Base-by-base conservation (phyloP, 345 rosid genomes). In the Dipteronia sinensis region DNA sequence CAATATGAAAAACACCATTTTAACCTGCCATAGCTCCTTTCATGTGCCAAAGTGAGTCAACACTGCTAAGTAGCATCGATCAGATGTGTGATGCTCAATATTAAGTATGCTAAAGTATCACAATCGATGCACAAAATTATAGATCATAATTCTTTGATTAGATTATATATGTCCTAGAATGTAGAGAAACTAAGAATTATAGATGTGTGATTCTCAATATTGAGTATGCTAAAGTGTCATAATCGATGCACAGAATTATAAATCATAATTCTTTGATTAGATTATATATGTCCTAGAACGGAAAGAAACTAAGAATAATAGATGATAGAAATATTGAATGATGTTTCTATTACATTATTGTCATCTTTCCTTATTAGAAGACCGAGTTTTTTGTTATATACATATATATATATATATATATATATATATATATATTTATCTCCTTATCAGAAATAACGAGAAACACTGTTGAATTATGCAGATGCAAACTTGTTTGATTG, bases 401-500 rank as follows among this genome's bases (percentile, higher is more conserved):
- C 31, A 38, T 59, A 7, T 72, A 3, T 27, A 27, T 31, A 31
- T n/a, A n/a, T n/a, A n/a, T n/a, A n/a, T n/a, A n/a, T n/a, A n/a
- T n/a, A n/a, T n/a, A n/a, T n/a, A n/a, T n/a, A n/a, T 34, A 34
- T 34, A 34, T 34, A 34, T 34, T 4, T 34, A 0, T 34, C 31
- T 20, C 34, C 34, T 49, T 25, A 10, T 53, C 17, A 3, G 13
- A 22, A 20, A 65, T 67, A 23, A 72, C 67, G 9, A 69, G 17
- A 46, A 16, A 66, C 62, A 59, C 23, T 77, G 53, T 62, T 76
- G 38, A 71, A 44, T 31, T 34, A 31, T 65, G 71, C 61, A 53
- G 74, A 38, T 74, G 59, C 67, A 61, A 23, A 53, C 1, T 72
- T 56, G 1, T 10, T 62, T 19, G 31, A 51, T 31, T 73, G 16